These are phyloP conservation scores for Rhodotorula sp. DNA, from an alignment of 1,284 basidiomycete genomes.

Conservation along the genomic window DNA sequence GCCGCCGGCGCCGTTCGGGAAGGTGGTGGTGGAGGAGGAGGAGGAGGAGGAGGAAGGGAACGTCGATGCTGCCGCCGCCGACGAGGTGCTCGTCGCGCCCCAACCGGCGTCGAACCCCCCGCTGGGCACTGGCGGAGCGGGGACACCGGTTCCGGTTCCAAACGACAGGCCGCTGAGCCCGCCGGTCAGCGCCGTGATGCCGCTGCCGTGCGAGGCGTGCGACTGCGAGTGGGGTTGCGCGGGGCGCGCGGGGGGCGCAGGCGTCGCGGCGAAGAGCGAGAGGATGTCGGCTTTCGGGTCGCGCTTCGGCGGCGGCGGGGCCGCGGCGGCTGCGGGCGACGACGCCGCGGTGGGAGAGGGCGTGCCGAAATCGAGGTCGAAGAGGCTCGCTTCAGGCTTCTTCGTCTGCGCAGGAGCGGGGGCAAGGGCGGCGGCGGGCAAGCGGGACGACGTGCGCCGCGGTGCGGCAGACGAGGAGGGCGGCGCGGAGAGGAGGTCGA, in stretches of 20 bases:
- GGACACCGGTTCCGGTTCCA: not conserved
- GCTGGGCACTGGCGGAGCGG: not conserved
- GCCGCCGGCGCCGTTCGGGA: too few species aligned
- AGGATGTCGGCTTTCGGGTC: conserved; percentile 84
- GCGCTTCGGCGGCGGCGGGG: conserved; percentile 57
- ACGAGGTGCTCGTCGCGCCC: not conserved
- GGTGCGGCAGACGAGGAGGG: conserved; percentile 32
- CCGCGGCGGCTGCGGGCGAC: conserved; percentile 48
- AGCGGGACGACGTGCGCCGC: conserved; percentile 37
- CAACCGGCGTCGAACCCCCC: not conserved
- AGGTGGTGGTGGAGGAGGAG: too few species aligned
- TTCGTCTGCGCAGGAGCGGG: conserved; percentile 38
- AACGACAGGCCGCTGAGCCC: conserved; percentile 1
- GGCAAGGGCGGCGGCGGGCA: conserved; percentile 22
- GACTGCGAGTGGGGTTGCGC: conserved; percentile 1
- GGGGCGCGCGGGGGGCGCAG: conserved; percentile 36
- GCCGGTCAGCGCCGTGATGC: conserved; percentile 6
- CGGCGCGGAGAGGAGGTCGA: conserved; percentile 38
- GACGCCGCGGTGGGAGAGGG: conserved; percentile 54
- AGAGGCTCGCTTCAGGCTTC: conserved; percentile 57
- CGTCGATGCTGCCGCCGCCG: not conserved
- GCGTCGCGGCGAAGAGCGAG: conserved; percentile 69
- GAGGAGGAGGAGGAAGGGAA: not conserved
- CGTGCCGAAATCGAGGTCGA: conserved; percentile 79
- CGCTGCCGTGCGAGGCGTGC: conserved; percentile 10